Percentiles rank a stretch among this genome's conserved stretches.
Conservation (phyloP, 768 basidiomycete genomes). For the Xanthoconium stramineum region DNA sequence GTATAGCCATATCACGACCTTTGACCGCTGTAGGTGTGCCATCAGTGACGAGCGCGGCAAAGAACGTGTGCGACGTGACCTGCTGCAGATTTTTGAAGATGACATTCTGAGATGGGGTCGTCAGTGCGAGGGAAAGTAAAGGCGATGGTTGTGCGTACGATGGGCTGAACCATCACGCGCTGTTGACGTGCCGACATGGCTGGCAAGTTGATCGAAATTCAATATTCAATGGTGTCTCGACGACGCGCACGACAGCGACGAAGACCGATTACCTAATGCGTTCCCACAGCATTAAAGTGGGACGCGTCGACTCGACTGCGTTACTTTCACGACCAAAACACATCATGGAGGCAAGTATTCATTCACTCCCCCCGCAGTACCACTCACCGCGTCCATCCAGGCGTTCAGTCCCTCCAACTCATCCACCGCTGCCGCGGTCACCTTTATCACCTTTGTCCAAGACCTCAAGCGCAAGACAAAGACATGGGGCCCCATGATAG, state of each 20-base stretch:
- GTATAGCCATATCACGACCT: slow-evolving; percentile 92
- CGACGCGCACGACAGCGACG: slow-evolving; percentile 6
- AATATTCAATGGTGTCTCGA: background rate
- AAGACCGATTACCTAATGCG: slow-evolving; percentile 11
- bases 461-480: slow-evolving; percentile 97
- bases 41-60: slow-evolving; percentile 10
- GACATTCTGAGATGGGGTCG: slow-evolving; percentile 62
- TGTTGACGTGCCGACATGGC: slow-evolving; percentile 91
- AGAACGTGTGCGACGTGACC: slow-evolving; percentile 35
- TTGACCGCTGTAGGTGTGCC: slow-evolving; percentile 55
- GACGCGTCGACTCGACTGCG: slow-evolving; percentile 16
- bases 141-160: slow-evolving; percentile 55
- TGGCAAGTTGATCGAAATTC: slow-evolving; percentile 12
- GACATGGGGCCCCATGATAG: slow-evolving; percentile 96
- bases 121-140: background rate
- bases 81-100: slow-evolving; percentile 98
- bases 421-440: slow-evolving; percentile 96
- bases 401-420: slow-evolving; percentile 76
- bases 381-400: slow-evolving; percentile 32
- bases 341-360: slow-evolving; percentile 27
- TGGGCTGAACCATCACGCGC: slow-evolving; percentile 99
- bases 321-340: slow-evolving; percentile 18
- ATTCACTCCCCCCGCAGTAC: background rate
- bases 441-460: slow-evolving; percentile 99
- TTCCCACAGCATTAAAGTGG: slow-evolving; percentile 19